phyloP scores from a whole-genome alignment of 192 early-diverging fungal genomes.

The Coemansia sp. region DNA sequence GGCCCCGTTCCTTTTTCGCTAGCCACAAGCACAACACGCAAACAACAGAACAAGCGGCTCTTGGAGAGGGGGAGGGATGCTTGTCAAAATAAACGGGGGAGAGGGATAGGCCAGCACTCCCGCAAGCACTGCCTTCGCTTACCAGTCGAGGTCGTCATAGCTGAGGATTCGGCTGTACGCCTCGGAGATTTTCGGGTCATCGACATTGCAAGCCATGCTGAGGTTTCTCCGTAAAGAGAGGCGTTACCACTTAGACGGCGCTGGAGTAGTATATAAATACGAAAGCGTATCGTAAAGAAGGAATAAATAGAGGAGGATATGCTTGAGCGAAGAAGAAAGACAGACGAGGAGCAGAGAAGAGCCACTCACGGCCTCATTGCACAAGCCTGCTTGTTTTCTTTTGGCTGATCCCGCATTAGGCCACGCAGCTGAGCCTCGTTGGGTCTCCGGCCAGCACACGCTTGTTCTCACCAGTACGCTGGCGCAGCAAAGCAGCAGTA shows the following conservation, averaged over 20 bases:
- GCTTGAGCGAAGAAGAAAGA: neutral
- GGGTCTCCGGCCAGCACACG: neutral
- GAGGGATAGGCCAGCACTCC: neutral
- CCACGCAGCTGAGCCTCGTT: neutral
- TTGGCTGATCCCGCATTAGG: conserved; percentile 6
- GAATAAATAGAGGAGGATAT: neutral
- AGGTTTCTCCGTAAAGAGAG: neutral
- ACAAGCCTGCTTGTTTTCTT: neutral
- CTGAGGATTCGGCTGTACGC: conserved; percentile 41
- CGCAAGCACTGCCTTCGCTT: neutral
- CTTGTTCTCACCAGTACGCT: neutral
- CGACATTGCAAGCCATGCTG: conserved; percentile 40
- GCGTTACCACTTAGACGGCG: neutral
- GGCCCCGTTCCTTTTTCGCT: neutral
- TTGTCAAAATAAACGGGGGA: neutral
- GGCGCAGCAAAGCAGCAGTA: conserved; percentile 1
- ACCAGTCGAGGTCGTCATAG: conserved; percentile 46
- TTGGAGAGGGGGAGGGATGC: neutral
- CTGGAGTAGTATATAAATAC: neutral
- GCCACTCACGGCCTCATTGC: neutral
- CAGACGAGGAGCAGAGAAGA: neutral
- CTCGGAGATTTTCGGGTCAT: conserved; percentile 38
- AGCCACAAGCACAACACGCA: neutral
- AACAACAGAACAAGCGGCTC: neutral
- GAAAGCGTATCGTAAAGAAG: neutral